Base-by-base conservation (phyloP, 2,329 filamentous ascomycete genomes). In the Chaetomium sp. region DNA sequence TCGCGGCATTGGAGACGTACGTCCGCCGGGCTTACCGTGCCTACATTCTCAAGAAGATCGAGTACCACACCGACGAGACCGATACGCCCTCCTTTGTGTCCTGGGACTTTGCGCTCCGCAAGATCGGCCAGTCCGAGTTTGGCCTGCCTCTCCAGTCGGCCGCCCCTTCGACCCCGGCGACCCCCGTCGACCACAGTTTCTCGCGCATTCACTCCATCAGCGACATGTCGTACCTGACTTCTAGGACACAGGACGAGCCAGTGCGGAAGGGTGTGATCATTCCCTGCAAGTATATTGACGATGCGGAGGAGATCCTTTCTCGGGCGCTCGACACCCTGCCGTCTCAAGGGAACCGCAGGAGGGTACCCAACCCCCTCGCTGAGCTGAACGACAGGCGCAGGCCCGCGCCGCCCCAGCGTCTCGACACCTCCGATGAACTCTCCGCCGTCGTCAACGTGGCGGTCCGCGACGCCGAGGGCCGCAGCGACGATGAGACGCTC, bases 21-120 rank as follows among this genome's bases (percentile, higher is more conserved):
- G 86, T 96, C 60, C 91, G 94, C 66, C 89, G 94, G 61, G 91
- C 94, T 11, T 99, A 99, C 77, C 89, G 94, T 78, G 94, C 94
- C 1, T 99, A 99, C 74, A 86, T 88, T 58, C 78, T 99, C 51
- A 91, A 95, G 79, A 79, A 85, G 64, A 87, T 99, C 56, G 84
- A 95, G 65, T 99, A 99, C 71, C 84, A 91, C 66, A 85, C 87
- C 53, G 84, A 90, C 56, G 90, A 95, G 65, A 78, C 72, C 8
- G 79, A 81, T 8, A 71, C 70, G 32, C 81, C 88, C 32, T 84
- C 87, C 8, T 96, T 88, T 67, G 77, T 97, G 42, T 90, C 91
- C 9, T 99, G 94, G 94, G 92, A 97, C 73, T 99, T 99, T 71
- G 80, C 90, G 55, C 85, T 99, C 57, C 86, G 91, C 69, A 97